Conservation (phyloP, 805 yeast genomes). For the Yarrowia sp. region DNA sequence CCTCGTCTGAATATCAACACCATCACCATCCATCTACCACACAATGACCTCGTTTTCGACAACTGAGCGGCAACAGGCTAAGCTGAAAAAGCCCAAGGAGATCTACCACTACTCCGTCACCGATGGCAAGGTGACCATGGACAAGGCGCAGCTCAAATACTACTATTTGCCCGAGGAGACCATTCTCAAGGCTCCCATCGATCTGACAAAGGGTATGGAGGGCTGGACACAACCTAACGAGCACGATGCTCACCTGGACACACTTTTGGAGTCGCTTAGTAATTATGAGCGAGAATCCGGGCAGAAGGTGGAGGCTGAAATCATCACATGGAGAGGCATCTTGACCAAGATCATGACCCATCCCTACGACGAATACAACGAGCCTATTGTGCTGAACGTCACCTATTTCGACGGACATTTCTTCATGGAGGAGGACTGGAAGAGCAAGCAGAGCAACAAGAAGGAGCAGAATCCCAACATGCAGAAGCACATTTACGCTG, state of each 20-base stretch:
- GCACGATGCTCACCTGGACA: conserved; percentile 58
- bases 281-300: conserved; percentile 60
- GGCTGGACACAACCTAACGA: conserved; percentile 64
- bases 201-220: conserved; percentile 68
- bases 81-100: conserved; percentile 87
- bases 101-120: conserved; percentile 71
- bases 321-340: conserved; percentile 85
- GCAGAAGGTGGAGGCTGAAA: conserved; percentile 62
- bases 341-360: conserved; percentile 75
- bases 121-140: conserved; percentile 53
- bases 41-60: conserved; percentile 42
- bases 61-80: conserved; percentile 53
- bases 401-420: conserved; percentile 67
- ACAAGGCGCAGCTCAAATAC: conserved; percentile 65
- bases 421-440: conserved; percentile 53
- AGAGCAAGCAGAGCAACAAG: conserved; percentile 45
- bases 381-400: conserved; percentile 66
- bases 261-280: conserved; percentile 63
- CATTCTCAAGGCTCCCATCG: conserved; percentile 63
- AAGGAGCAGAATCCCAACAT: conserved; percentile 42
- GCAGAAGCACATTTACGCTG: conserved; percentile 50
- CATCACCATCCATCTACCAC: conserved; percentile 2
- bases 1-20: neutral
- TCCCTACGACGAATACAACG: conserved; percentile 61
- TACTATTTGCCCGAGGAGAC: conserved; percentile 81